Percentiles rank a stretch among this genome's conserved stretches.
Evolutionary conservation across 2,329 filamentous ascomycete genomes (phyloP).

Genomic region (Aspergillus floridensis): DNA sequence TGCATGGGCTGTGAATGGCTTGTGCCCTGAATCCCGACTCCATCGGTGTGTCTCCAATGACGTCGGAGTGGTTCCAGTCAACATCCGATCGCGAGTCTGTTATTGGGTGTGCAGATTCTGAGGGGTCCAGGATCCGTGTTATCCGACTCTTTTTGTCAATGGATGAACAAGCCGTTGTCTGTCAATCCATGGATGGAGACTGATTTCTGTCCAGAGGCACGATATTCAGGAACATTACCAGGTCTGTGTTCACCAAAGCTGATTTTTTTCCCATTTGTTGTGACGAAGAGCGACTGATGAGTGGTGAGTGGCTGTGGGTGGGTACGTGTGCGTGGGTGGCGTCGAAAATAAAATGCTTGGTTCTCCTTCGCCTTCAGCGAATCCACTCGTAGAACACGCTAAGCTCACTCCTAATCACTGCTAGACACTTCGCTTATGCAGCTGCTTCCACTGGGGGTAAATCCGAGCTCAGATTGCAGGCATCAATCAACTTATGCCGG

Average conservation of each 20-base stretch:
- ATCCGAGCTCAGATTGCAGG: neutral
- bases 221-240: neutral
- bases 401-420: neutral
- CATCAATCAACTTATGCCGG: neutral
- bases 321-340: neutral
- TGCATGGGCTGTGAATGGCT: neutral
- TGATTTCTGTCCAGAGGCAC: neutral
- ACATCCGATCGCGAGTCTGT: neutral
- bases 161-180: neutral
- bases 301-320: too few relatives aligned
- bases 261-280: neutral
- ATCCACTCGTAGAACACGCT: neutral
- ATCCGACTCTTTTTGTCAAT: neutral
- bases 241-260: neutral
- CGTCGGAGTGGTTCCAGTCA: neutral
- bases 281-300: too few relatives aligned
- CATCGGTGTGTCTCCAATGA: neutral
- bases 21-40: neutral
- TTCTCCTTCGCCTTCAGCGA: neutral
- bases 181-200: neutral
- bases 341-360: neutral
- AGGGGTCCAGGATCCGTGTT: neutral
- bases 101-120: neutral
- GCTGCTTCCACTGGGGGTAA: neutral
- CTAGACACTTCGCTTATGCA: neutral